phyloP scores from a whole-genome alignment of 305 asterid species.

The Fraxinus latifolia region DNA sequence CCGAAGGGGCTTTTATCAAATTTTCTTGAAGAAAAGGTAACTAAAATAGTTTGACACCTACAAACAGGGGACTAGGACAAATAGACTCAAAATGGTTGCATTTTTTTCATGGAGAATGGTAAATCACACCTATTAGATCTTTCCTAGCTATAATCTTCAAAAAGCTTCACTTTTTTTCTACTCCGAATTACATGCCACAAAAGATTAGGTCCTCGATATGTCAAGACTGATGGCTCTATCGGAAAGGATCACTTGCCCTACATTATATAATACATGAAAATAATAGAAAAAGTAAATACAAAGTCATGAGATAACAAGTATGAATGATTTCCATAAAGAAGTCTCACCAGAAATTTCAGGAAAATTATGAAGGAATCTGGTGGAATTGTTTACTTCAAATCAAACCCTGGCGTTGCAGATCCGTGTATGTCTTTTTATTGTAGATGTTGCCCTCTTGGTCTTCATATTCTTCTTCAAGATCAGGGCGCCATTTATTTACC shows the following conservation, averaged over 20 bases:
- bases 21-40: background rate
- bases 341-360: constrained; percentile 13
- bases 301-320: background rate
- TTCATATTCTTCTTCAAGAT: constrained; percentile 97
- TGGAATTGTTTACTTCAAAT: constrained; percentile 35
- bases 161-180: background rate
- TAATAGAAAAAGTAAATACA: background rate
- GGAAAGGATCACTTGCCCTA: background rate
- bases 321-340: background rate
- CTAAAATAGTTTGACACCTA: background rate
- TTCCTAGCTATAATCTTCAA: background rate
- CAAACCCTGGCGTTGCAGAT: constrained; percentile 96
- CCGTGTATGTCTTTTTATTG: constrained; percentile 92
- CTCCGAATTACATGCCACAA: background rate
- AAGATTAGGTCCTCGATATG: background rate
- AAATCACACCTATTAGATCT: background rate
- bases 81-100: background rate
- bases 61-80: background rate
- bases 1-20: background rate
- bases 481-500: constrained; percentile 91
- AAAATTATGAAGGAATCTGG: background rate
- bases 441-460: constrained; percentile 95
- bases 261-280: background rate
- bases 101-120: background rate
- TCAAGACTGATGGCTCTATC: background rate